A percentile compares a stretch with the other conserved stretches of the same genome.
phyloP scores from a whole-genome alignment of 345 rosid species.

The Adansonia digitata region DNA sequence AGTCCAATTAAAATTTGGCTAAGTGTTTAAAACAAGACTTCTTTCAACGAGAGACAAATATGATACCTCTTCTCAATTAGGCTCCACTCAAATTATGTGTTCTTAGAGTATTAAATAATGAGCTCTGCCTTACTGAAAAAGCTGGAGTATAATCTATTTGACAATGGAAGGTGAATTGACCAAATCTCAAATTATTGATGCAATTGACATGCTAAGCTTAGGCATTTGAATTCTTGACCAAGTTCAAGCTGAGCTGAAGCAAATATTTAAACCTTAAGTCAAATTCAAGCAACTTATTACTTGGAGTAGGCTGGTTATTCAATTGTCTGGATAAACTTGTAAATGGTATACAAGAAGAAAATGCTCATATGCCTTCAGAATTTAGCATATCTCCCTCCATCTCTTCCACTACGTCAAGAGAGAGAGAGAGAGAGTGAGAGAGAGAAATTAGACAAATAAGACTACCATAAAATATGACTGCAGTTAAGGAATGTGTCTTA shows the following conservation, averaged over 20 bases:
- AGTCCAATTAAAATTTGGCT: not conserved
- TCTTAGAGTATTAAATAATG: not conserved
- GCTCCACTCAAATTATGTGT: not conserved
- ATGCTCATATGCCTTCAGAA: not conserved
- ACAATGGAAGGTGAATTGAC: not conserved
- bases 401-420: not conserved
- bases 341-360: not conserved
- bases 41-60: not conserved
- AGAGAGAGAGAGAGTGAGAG: not conserved
- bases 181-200: not conserved
- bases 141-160: not conserved
- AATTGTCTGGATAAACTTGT: not conserved
- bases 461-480: not conserved
- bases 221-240: not conserved
- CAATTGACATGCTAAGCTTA: not conserved
- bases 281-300: not conserved
- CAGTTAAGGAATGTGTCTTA: not conserved
- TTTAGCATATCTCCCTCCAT: not conserved
- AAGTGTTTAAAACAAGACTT: not conserved
- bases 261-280: not conserved
- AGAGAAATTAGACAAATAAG: not conserved
- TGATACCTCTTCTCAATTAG: not conserved
- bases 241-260: not conserved
- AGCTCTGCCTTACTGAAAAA: no score
- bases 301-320: conserved; percentile 1